Conservation (phyloP, 2,329 filamentous ascomycete species). For the Trichophyton verrucosum region DNA sequence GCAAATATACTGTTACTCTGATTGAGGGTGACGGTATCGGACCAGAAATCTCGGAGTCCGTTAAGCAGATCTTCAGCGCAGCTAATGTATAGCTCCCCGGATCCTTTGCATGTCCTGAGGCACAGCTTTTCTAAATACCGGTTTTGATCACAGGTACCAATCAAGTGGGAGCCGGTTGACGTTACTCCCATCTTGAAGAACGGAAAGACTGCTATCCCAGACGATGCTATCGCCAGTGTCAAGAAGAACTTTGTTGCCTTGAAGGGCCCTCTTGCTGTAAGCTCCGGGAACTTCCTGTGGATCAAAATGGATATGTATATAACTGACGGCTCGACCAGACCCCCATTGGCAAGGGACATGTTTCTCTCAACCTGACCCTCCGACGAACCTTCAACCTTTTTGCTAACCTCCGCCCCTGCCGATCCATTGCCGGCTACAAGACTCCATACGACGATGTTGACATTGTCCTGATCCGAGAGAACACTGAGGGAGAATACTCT, state of each 20-base stretch:
- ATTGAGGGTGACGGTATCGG: slow-evolving; percentile 99
- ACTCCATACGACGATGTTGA: slow-evolving; percentile 96
- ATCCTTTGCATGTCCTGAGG: not conserved
- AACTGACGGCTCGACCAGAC: slow-evolving; percentile 43
- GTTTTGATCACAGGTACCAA: slow-evolving; percentile 52
- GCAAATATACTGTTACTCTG: slow-evolving; percentile 88
- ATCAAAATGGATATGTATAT: not conserved
- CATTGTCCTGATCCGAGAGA: slow-evolving; percentile 96
- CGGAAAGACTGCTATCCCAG: slow-evolving; percentile 88
- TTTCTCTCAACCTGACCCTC: slow-evolving; percentile 96
- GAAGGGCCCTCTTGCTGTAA: slow-evolving; percentile 90
- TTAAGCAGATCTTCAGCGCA: slow-evolving; percentile 97
- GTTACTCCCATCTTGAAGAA: slow-evolving; percentile 89
- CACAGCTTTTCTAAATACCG: not conserved
- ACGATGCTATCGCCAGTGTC: slow-evolving; percentile 86
- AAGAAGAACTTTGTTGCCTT: slow-evolving; percentile 92
- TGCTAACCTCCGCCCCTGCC: slow-evolving; percentile 96
- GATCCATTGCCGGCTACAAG: slow-evolving; percentile 94
- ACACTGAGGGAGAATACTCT: slow-evolving; percentile 99
- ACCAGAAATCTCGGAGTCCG: slow-evolving; percentile 91
- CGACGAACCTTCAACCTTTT: slow-evolving; percentile 99
- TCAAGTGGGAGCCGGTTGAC: slow-evolving; percentile 95
- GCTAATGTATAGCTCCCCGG: slow-evolving; percentile 54
- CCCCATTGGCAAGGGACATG: slow-evolving; percentile 95
- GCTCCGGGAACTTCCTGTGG: slow-evolving; percentile 19